Evolutionary conservation across 2,329 filamentous ascomycete species (phyloP), one percentile per base, ranked within the genome.

Genomic region (Leptoxyphium fumago): DNA sequence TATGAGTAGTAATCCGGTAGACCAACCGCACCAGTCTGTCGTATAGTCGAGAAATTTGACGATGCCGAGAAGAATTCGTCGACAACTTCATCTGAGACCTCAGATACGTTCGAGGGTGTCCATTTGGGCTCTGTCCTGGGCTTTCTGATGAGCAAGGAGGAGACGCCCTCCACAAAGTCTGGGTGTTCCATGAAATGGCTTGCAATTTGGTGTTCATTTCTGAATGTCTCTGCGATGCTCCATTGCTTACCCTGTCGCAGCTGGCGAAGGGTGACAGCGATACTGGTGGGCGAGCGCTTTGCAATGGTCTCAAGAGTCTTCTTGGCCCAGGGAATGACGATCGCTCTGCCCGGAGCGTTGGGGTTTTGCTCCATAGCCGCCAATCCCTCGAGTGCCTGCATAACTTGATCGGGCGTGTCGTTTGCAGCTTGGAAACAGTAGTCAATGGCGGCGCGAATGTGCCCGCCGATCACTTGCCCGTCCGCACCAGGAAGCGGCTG

Each of bases 101-200:
- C 78, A n/a, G 77, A 71, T 2, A 96, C 71, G 6, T 73, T 77
- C 38, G 74, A 72, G 3, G 87, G 88, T 50, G 81, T 64, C 91
- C 91, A 98, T 48, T 72, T 68, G 1, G 88, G 84, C 17, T 70
- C 70, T 50, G 69, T 69, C 42, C 75, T 66, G 39, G 73, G 72
- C 65, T 86, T 86, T 57, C 77, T 73, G 54, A 91, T 74, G 36
- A 98, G 73, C 41, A 82, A 74, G 18, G 86, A 81, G 42, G 77
- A 77, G n/a, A 98, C 89, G 43, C 91, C 91, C 65, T 94, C 85
- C 38, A 79, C 79, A 58, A 98, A 98, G 64, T 98, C 91, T 4
- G 77, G 82, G 61, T 91, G 82, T 45, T 73, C 72, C 89, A 98
- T 96, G 69, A 98, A 96, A 50, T 78, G 76, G 46, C 74, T 69